Evolutionary conservation across 495 filamentous ascomycete species (phyloP), one percentile per base, ranked within the genome.

Genomic region (Aspergillus sparsus): DNA sequence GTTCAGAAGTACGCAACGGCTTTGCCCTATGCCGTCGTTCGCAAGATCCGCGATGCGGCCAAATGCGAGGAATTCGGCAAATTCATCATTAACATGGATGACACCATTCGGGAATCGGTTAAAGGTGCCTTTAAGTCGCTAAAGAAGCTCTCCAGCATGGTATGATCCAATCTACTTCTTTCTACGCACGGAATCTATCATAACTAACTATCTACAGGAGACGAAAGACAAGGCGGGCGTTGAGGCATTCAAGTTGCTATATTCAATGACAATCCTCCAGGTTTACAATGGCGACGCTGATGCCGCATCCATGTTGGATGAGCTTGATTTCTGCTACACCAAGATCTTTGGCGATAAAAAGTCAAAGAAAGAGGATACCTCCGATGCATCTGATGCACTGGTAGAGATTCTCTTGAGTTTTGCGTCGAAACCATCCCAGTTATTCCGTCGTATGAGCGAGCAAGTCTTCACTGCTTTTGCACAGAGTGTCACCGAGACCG

Each of bases 221-320:
- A 75, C 77, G 60, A 74, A 76, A 44, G 68, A 74, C 49, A 62
- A 57, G 15, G 66, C 72, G 10, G 67, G 74, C 55, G 63, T 75
- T 55, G 67, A 85, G 41, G 89, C 90, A 0, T 87, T 96, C 61
- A 86, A 87, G 45, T 80, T 97, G 7, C 78, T 97, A 7, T 93
- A 94, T 71, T 89, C 90, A n/a, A 80, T 96, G 57, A 87, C 88
- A 2, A 83, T 97, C 49, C 73, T 97, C 34, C 90, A 96, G 67
- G 80, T 96, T n/a, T 93, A 94, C 74, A 89, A 91, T 65, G 89
- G 89, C 16, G 91, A 95, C 57, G 81, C 88, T 0, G 94, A 98
- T 63, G 90, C 92, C 6, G 79, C 91, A 1, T 82, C 81, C 3
- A 85, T 92, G 61, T 80, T 94, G 7, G 82, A 88, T 15, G 91